A percentile compares a stretch with the other conserved stretches of the same genome.
Evolutionary conservation across 345 rosid species (phyloP).

Genomic region (Odontarrhena argentea): DNA sequence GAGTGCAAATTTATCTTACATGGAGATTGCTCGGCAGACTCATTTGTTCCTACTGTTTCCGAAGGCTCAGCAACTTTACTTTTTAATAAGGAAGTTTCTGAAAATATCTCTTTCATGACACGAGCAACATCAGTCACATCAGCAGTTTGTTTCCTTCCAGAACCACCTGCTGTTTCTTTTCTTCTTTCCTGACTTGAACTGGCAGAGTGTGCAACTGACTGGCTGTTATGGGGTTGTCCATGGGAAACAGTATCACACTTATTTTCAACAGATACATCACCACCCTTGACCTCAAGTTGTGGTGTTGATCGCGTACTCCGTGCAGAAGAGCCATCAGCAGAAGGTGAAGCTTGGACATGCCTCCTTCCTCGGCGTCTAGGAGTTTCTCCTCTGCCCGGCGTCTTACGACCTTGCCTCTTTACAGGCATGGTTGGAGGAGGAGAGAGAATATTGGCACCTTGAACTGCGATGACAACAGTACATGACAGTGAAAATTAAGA

Average conservation of each 20-base stretch:
- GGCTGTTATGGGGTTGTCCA: slow-evolving; percentile 43
- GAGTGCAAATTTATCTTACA: slow-evolving; percentile 17
- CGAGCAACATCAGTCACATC: slow-evolving; percentile 66
- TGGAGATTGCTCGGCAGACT: slow-evolving; percentile 16
- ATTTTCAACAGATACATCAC: slow-evolving; percentile 35
- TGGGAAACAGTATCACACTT: slow-evolving; percentile 50
- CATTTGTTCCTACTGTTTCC: slow-evolving; percentile 19
- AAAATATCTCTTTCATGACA: slow-evolving; percentile 63
- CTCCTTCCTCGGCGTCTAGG: slow-evolving; percentile 69
- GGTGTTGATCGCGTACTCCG: slow-evolving; percentile 44
- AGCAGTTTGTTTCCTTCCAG: slow-evolving; percentile 54
- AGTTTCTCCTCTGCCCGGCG: slow-evolving; percentile 49
- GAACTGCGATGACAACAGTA: slow-evolving; percentile 26
- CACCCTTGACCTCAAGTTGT: slow-evolving; percentile 41
- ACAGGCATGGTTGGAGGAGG: slow-evolving; percentile 32
- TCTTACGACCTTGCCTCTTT: slow-evolving; percentile 51
- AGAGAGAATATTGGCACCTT: slow-evolving; percentile 28
- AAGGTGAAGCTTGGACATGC: slow-evolving; percentile 41
- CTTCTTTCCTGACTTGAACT: slow-evolving; percentile 29
- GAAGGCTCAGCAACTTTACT: slow-evolving; percentile 47
- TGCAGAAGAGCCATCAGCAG: slow-evolving; percentile 51
- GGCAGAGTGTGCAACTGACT: slow-evolving; percentile 31
- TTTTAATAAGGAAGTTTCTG: slow-evolving; percentile 58
- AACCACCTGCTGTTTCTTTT: slow-evolving; percentile 36
- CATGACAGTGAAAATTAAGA: slow-evolving; percentile 20